Base-by-base conservation (phyloP, 495 filamentous ascomycete species). In the Aspergillus cavernicola region DNA sequence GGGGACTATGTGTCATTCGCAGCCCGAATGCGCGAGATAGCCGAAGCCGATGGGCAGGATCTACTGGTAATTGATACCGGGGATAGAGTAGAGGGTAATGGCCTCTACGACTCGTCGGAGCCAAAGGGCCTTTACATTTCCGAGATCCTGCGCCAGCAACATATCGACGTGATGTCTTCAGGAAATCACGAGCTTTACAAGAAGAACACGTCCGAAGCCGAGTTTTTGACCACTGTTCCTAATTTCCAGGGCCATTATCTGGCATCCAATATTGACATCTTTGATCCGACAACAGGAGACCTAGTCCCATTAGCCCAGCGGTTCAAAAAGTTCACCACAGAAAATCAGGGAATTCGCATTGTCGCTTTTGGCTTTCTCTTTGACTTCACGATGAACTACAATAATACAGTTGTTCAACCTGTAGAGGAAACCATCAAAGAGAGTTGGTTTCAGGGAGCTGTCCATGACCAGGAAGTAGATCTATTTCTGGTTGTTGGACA, bases 111-210 rank as follows among this genome's bases (percentile, higher is more conserved):
- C 68, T 85, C 85, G 24, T 95, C 90, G 1, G 71, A 82, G 26
- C 93, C 93, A 7, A 92, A 90, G 63, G 93, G 93, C 16, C 76
- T 85, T 64, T 97, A 92, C 62, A 87, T 87, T 12, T 88, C 87
- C 60, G 86, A 90, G 41, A 93, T 98, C 50, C 80, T 93, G 61
- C 84, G 80, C 41, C 74, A 93, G 55, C 90, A 96, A 60, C 65
- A 83, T 16, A 81, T 97, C 38, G 92, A 98, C 68, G 70, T 95
- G 32, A 75, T 98, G 20, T 92, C 88, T 32, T 86, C 88, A 5
- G 93, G 93, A 38, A 98, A 98, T 63, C 93, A 98, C 70, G 93
- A 98, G 72, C 78, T 98, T 32, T 98, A 98, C 73, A 83, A 90
- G 57, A 71, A 75, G 47, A 81, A 81, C 39, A 88, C 90, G 1